phyloP scores from a whole-genome alignment of 2,329 filamentous ascomycete species.

The Trichoderma brevicompactum region DNA sequence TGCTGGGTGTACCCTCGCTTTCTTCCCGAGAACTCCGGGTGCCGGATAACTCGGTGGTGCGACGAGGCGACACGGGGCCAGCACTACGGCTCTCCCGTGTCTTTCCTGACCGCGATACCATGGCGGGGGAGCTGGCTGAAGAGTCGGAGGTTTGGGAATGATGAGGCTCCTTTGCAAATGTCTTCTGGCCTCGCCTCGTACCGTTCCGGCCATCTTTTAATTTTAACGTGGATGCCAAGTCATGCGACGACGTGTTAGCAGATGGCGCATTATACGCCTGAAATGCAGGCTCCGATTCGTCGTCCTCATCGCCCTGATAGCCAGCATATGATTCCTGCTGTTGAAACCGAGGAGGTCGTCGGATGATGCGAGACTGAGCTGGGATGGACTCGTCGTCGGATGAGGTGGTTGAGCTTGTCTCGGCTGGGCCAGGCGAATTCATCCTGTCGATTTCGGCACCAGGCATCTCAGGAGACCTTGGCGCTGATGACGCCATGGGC shows the following conservation, averaged over 20 bases:
- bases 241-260: constrained; percentile 45
- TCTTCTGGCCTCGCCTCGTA: constrained; percentile 38
- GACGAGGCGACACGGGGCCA: constrained; percentile 61
- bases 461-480: constrained; percentile 35
- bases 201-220: constrained; percentile 47
- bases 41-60: constrained; percentile 62
- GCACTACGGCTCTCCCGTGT: constrained; percentile 43
- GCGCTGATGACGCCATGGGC: constrained; percentile 42
- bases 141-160: constrained; percentile 66
- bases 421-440: constrained; percentile 44
- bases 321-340: constrained; percentile 41
- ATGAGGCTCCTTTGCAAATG: constrained; percentile 44
- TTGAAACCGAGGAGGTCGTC: constrained; percentile 60
- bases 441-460: constrained; percentile 34
- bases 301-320: constrained; percentile 58
- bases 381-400: constrained; percentile 57
- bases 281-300: constrained; percentile 61
- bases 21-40: constrained; percentile 56
- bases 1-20: constrained; percentile 76
- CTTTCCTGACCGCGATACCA: constrained; percentile 40
- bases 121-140: constrained; percentile 58
- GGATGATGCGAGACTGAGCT: constrained; percentile 63
- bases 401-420: constrained; percentile 47
- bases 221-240: constrained; percentile 58
- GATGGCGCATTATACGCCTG: constrained; percentile 49